phyloP scores from a whole-genome alignment of 768 basidiomycete genomes.

The Russula compacta region DNA sequence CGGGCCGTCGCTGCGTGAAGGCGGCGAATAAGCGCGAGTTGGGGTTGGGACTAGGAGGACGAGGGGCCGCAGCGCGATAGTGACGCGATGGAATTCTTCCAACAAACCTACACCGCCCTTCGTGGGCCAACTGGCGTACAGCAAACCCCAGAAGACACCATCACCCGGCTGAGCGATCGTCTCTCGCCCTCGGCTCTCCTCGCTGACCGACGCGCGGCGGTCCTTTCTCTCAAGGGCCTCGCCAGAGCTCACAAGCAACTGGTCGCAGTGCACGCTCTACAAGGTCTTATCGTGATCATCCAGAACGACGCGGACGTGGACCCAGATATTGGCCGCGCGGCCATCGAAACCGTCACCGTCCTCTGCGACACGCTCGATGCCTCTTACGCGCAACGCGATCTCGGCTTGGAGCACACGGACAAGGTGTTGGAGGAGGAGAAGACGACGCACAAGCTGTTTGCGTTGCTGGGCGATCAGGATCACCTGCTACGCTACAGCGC shows the following conservation, averaged over 20 bases:
- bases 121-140: slow-evolving; percentile 76
- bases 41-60: neutral
- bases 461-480: slow-evolving; percentile 60
- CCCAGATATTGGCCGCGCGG: slow-evolving; percentile 85
- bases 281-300: slow-evolving; percentile 71
- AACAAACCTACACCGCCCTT: slow-evolving; percentile 77
- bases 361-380: slow-evolving; percentile 75
- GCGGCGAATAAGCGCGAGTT: neutral
- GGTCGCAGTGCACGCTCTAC: slow-evolving; percentile 69
- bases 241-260: slow-evolving; percentile 85
- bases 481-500: slow-evolving; percentile 84
- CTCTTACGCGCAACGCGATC: slow-evolving; percentile 41
- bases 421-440: slow-evolving; percentile 62
- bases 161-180: slow-evolving; percentile 78
- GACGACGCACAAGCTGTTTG: slow-evolving; percentile 64
- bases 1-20: neutral
- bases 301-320: slow-evolving; percentile 87
- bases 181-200: slow-evolving; percentile 85
- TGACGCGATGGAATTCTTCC: slow-evolving; percentile 66
- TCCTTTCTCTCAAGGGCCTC: slow-evolving; percentile 90
- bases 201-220: slow-evolving; percentile 86
- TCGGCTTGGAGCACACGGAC: slow-evolving; percentile 83
- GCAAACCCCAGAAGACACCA: slow-evolving; percentile 79
- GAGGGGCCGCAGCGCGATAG: neutral
- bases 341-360: slow-evolving; percentile 77